These are phyloP conservation scores for Cladosporium colombiae DNA, from an alignment of 2,329 filamentous ascomycete species.

Conservation along the genomic window DNA sequence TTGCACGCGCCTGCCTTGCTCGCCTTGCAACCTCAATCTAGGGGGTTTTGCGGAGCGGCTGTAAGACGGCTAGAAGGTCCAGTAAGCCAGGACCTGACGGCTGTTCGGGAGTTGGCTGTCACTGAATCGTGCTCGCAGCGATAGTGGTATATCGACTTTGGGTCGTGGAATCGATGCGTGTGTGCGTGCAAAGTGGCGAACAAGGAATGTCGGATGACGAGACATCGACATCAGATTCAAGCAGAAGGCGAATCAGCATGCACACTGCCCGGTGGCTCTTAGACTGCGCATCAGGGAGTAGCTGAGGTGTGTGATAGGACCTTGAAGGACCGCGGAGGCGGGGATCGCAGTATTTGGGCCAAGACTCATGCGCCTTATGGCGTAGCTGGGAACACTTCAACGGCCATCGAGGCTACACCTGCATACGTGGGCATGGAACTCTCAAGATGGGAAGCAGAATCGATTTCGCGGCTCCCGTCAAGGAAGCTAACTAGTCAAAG, in stretches of 20 bases:
- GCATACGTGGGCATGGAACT: neutral
- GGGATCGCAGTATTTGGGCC: conserved; percentile 7
- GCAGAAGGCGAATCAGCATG: neutral
- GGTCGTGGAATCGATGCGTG: neutral
- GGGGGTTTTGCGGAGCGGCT: neutral
- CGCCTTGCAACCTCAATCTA: neutral
- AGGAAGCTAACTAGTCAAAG: conserved; percentile 4
- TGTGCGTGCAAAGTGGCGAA: neutral
- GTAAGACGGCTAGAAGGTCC: conserved; percentile 18
- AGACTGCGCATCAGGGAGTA: neutral
- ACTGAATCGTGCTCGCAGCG: neutral
- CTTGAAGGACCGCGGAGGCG: conserved; percentile 9
- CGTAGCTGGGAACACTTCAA: neutral
- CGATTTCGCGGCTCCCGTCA: neutral
- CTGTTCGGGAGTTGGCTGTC: neutral
- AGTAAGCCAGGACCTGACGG: neutral
- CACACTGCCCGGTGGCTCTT: neutral
- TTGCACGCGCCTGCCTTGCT: conserved; percentile 10
- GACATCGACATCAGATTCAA: neutral
- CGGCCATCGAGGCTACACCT: neutral
- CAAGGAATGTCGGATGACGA: neutral
- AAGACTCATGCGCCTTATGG: conserved; percentile 9
- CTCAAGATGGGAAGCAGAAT: neutral
- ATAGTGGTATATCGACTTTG: neutral
- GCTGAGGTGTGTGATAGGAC: neutral